phyloP scores from a whole-genome alignment of 177 flowering plant genomes.

The Vitis hybrid region DNA sequence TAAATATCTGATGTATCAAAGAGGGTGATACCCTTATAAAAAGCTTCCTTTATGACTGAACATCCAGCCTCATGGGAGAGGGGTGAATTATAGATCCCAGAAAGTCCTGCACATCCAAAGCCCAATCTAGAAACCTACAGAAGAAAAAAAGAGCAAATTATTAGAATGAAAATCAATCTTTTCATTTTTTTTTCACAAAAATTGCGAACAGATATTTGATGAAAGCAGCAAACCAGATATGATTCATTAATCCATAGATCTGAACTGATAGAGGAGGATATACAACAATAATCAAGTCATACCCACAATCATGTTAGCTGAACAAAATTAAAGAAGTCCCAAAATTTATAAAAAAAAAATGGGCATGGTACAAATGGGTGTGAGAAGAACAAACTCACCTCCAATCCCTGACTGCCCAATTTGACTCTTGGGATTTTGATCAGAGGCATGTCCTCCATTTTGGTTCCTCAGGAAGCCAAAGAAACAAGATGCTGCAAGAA shows the following conservation, averaged over 20 bases:
- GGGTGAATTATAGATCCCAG: constrained; percentile 24
- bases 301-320: no score
- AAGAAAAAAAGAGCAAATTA: neutral
- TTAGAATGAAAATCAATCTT: neutral
- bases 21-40: constrained; percentile 27
- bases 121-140: constrained; percentile 36
- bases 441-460: constrained; percentile 18
- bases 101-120: constrained; percentile 33
- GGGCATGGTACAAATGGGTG: neutral
- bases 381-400: constrained; percentile 11
- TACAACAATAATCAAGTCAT: no score
- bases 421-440: constrained; percentile 20
- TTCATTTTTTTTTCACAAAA: neutral
- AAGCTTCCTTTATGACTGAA: constrained; percentile 30
- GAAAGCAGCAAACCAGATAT: no score
- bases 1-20: constrained; percentile 29
- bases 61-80: constrained; percentile 34
- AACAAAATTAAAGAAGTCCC: neutral
- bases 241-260: no score
- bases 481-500: neutral
- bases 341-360: neutral
- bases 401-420: constrained; percentile 28
- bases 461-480: neutral
- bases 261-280: no score
- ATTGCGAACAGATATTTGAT: no score